phyloP scores from a whole-genome alignment of 75 land plant species.

The Ceratopteris richardii region DNA sequence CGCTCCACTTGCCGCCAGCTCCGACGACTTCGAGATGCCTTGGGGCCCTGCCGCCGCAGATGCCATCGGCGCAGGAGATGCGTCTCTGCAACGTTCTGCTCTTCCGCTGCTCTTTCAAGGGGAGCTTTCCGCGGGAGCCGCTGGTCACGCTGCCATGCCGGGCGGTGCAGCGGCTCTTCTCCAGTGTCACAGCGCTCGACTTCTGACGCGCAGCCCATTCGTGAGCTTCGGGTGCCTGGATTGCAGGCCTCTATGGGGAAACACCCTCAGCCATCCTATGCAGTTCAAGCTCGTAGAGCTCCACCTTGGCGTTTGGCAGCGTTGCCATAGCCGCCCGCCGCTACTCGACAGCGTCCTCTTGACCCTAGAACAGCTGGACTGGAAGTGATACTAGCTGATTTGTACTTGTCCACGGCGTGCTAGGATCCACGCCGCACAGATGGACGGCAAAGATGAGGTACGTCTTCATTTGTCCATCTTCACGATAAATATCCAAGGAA shows the following conservation, averaged over 20 bases:
- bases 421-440: no score
- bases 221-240: not conserved
- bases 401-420: no score
- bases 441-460: no score
- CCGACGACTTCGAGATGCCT: not conserved
- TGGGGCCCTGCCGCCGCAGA: not conserved
- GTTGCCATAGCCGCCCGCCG: no score
- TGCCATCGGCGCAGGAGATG: not conserved
- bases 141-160: not conserved
- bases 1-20: not conserved
- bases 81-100: no score
- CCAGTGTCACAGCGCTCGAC: not conserved
- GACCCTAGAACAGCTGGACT: slow-evolving; percentile 5
- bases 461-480: no score
- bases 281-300: slow-evolving; percentile 5
- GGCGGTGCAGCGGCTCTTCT: not conserved
- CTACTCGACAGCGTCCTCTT: slow-evolving; percentile 2
- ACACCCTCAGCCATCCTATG: slow-evolving; percentile 7
- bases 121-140: not conserved
- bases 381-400: not conserved
- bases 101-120: slow-evolving; percentile 2
- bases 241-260: slow-evolving; percentile 1
- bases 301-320: slow-evolving; percentile 5
- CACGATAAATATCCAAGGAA: no score
- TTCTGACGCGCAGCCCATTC: not conserved